Evolutionary conservation across 345 rosid species (phyloP).

Genomic region (Murraya paniculata): DNA sequence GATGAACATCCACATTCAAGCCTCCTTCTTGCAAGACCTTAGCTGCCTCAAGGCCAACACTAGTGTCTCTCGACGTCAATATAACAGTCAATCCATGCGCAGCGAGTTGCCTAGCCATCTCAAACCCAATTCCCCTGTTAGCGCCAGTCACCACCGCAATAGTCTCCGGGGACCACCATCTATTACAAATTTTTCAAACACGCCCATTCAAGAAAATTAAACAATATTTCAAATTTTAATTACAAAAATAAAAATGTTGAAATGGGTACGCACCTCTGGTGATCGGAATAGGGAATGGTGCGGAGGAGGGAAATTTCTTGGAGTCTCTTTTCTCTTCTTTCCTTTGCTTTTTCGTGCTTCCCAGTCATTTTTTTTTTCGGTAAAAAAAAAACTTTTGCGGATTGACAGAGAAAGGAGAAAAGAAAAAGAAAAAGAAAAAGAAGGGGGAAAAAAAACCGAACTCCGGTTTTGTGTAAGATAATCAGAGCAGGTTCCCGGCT

Average conservation of each 20-base stretch:
- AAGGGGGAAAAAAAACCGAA: background rate
- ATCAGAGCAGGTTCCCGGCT: background rate
- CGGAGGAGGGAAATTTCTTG: constrained; percentile 84
- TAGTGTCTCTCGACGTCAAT: constrained; percentile 67
- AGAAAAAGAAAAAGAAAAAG: background rate
- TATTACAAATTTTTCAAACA: constrained; percentile 16
- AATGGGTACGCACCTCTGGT: constrained; percentile 55
- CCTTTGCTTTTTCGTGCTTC: constrained; percentile 55
- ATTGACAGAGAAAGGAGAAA: background rate
- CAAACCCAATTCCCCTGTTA: constrained; percentile 93
- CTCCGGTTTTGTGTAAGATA: constrained; percentile 1
- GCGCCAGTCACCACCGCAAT: constrained; percentile 91
- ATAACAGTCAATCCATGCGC: constrained; percentile 77
- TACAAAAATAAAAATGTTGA: background rate
- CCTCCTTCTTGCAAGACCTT: constrained; percentile 83
- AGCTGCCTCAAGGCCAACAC: constrained; percentile 79
- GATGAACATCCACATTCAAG: constrained; percentile 71
- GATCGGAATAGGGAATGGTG: constrained; percentile 90
- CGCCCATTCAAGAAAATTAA: background rate
- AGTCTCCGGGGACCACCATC: constrained; percentile 95
- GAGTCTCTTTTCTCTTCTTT: constrained; percentile 73
- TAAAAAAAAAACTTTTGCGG: background rate
- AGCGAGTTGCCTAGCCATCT: constrained; percentile 84
- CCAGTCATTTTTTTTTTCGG: constrained; percentile 37
- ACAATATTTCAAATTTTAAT: background rate